These are phyloP conservation scores for Crithidia sp. DNA, from an alignment of 208 protist genomes.

Conservation along the genomic window DNA sequence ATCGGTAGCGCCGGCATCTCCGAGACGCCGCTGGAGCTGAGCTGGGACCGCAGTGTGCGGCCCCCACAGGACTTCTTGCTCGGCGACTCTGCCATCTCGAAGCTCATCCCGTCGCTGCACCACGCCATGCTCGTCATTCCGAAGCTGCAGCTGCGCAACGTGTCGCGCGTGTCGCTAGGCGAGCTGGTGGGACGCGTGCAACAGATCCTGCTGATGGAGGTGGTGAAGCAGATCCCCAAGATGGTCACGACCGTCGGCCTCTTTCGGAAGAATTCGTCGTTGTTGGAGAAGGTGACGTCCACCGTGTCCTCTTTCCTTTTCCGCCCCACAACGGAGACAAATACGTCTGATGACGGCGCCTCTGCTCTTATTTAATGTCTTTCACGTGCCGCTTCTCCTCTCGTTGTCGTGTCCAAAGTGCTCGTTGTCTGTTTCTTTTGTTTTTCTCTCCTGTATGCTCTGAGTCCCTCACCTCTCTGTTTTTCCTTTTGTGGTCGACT, in stretches of 20 bases:
- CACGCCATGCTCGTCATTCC: slow-evolving; percentile 53
- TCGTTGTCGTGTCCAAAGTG: not conserved
- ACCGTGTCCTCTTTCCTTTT: slow-evolving; percentile 30
- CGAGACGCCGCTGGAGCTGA: slow-evolving; percentile 44
- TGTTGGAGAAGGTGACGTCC: slow-evolving; percentile 36
- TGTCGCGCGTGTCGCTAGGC: slow-evolving; percentile 36
- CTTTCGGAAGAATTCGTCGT: slow-evolving; percentile 42
- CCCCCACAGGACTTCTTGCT: slow-evolving; percentile 63
- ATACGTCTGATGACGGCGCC: slow-evolving; percentile 27
- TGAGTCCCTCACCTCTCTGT: not conserved
- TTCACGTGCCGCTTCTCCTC: not conserved
- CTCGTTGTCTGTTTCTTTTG: not conserved
- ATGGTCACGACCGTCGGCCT: slow-evolving; percentile 53
- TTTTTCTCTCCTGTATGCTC: not conserved
- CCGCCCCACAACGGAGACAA: slow-evolving; percentile 18
- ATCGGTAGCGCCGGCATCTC: slow-evolving; percentile 41
- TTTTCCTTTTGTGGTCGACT: not conserved
- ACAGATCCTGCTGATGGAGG: slow-evolving; percentile 49
- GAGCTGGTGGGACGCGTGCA: slow-evolving; percentile 37
- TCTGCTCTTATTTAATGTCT: slow-evolving; percentile 20
- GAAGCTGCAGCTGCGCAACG: slow-evolving; percentile 42
- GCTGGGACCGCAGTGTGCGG: slow-evolving; percentile 55
- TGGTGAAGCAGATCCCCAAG: slow-evolving; percentile 57
- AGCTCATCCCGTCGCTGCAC: slow-evolving; percentile 63
- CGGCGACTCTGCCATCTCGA: slow-evolving; percentile 43